A percentile compares a stretch with the other conserved stretches of the same genome.
Evolutionary conservation across 129 eudicot genomes (phyloP).

Genomic region (Escallonia herrerae): DNA sequence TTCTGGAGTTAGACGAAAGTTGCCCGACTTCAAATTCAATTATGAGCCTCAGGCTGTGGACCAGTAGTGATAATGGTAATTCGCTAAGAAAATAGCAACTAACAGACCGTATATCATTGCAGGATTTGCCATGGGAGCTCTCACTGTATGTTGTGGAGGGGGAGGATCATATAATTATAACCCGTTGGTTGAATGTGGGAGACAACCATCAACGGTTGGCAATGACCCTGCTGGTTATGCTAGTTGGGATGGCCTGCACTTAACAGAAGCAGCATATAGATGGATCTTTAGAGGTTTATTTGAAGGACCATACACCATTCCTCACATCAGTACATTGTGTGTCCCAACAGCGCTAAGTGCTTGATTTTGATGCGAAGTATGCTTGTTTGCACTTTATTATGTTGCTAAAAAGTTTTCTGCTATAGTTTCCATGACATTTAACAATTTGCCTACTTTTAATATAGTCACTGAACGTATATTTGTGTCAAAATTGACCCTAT

Average conservation of each 20-base stretch:
- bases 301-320: constrained; percentile 21
- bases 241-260: constrained; percentile 36
- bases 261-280: constrained; percentile 29
- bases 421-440: no score
- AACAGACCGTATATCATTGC: not conserved
- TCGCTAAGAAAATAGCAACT: no score
- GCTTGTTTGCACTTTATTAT: no score
- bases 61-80: no score
- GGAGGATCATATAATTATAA: constrained; percentile 32
- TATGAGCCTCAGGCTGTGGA: no score
- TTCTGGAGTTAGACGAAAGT: no score
- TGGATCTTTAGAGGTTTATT: constrained; percentile 17
- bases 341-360: not conserved
- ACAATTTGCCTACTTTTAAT: no score
- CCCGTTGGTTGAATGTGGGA: constrained; percentile 10
- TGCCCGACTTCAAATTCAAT: no score
- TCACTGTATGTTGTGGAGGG: constrained; percentile 35
- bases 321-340: constrained; percentile 5
- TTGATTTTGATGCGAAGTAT: not conserved
- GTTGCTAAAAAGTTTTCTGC: no score
- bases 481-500: no score
- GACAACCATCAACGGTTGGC: constrained; percentile 5
- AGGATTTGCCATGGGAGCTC: constrained; percentile 21
- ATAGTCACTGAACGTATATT: no score
- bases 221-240: constrained; percentile 19